Base-by-base conservation (phyloP, 345 rosid species). In the Linum lewisii region DNA sequence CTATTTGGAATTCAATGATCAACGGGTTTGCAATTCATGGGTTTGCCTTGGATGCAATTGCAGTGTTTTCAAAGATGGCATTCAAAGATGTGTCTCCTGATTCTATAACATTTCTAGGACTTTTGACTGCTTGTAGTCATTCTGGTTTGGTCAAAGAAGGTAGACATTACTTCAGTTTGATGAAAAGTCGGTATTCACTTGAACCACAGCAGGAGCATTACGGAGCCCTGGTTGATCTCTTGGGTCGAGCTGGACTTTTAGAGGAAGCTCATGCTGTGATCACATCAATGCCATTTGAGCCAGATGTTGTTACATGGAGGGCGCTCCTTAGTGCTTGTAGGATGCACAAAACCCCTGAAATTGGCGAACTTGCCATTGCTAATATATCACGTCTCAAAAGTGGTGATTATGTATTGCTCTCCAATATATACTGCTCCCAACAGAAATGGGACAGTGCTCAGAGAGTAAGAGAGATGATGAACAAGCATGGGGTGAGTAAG, bases 251-350 rank as follows among this genome's bases (percentile, higher is more conserved):
- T 26, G 95, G 89, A 63, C 67, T 58, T 23, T 65, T 87, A n/a
- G 80, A 81, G 58, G 91, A 85, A 67, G 96, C 90, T 13, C 80
- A 76, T 68, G 79, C 75, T 21, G 56, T 82, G 72, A 79, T 85
- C 62, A 64, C 61, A 61, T 73, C 72, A 25, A 87, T 87, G 95
- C 84, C 83, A 0, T 71, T 81, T 51, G 76, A 84, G 63, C 88
- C 98, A 0, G 98, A 91, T 71, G 65, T 81, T 29, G 80, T 85
- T 63, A 80, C 84, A 57, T 91, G 98, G 98, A 82, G 98, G 76
- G 71, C 84, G 21, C 80, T 87, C 65, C 95, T 91, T 66, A 85
- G 93, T 60, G 86, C 91, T 65, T 81, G 86, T 22, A 81, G 84
- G 74, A 78, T 73, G 60, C 51, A 71, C 64, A 76, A 57, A 77